phyloP scores from a whole-genome alignment of 2,329 filamentous ascomycete species.

The Pseudocercospora macadamiae region DNA sequence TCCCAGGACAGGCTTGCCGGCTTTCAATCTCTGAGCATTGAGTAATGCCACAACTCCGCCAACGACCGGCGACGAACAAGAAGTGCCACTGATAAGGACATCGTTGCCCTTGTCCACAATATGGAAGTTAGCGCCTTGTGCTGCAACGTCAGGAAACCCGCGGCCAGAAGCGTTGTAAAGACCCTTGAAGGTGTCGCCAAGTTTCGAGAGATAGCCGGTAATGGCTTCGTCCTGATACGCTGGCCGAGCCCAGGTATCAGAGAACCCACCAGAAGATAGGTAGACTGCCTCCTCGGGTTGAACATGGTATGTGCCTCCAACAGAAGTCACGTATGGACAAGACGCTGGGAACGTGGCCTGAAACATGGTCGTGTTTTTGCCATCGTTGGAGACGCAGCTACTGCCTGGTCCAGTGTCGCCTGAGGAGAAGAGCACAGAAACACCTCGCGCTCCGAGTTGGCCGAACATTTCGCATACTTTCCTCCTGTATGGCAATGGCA shows the following conservation, averaged over 20 bases:
- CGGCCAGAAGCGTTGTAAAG: constrained; percentile 49
- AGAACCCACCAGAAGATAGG: constrained; percentile 48
- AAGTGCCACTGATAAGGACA: constrained; percentile 53
- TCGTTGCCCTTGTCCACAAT: constrained; percentile 48
- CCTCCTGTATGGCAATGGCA: constrained; percentile 61
- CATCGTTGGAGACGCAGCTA: constrained; percentile 49
- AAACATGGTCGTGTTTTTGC: constrained; percentile 49
- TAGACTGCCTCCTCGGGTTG: constrained; percentile 46
- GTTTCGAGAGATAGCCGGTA: constrained; percentile 41
- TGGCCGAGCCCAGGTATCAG: constrained; percentile 47
- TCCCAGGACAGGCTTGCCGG: constrained; percentile 55
- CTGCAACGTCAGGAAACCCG: constrained; percentile 51
- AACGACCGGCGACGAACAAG: constrained; percentile 62
- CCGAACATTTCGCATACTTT: constrained; percentile 66
- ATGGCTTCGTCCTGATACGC: constrained; percentile 49
- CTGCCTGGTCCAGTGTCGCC: constrained; percentile 64
- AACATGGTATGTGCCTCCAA: constrained; percentile 46
- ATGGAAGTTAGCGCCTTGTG: constrained; percentile 56
- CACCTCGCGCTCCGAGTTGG: constrained; percentile 65
- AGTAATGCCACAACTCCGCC: constrained; percentile 43
- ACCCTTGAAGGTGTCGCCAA: constrained; percentile 44
- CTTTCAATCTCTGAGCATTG: constrained; percentile 34
- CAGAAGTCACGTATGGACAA: constrained; percentile 52
- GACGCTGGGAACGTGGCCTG: constrained; percentile 50
- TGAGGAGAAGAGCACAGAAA: constrained; percentile 62